Conservation (phyloP, 306 rosid genomes). For the Fagus sylvatica region DNA sequence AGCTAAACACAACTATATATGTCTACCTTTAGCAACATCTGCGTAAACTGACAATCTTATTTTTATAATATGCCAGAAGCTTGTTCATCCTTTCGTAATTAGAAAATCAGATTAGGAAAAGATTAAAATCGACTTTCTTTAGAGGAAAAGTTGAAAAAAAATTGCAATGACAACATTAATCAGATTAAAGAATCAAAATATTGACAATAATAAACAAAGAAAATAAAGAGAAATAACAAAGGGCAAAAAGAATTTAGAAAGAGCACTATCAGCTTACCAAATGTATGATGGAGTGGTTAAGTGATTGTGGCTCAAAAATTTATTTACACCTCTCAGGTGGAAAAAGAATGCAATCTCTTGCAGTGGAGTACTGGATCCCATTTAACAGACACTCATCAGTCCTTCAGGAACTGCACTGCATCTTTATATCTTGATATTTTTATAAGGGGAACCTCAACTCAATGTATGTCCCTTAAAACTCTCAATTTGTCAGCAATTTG, state of each 20-base stretch:
- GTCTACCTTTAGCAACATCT: too few species aligned
- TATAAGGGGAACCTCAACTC: constrained; percentile 14
- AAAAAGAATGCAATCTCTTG: background rate
- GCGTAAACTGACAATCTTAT: too few species aligned
- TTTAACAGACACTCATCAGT: background rate
- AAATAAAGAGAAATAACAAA: background rate
- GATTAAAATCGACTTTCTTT: background rate
- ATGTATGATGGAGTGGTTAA: constrained; percentile 2
- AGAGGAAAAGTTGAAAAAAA: background rate
- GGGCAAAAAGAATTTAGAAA: background rate
- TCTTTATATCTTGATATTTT: background rate
- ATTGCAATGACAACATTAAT: background rate
- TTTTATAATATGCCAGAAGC: background rate
- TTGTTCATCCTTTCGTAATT: background rate
- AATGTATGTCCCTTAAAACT: constrained; percentile 20
- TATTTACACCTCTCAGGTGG: too few species aligned
- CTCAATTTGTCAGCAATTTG: constrained; percentile 27
- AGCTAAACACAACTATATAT: too few species aligned
- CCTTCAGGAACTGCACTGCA: background rate
- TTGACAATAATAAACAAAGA: background rate
- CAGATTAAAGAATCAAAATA: background rate
- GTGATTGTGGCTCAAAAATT: too few species aligned
- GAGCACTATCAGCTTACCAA: background rate
- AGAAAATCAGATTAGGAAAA: background rate
- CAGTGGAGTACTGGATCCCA: background rate